Evolutionary conservation across 75 land plant species (phyloP).

Genomic region (Pseudotsuga menziesii): DNA sequence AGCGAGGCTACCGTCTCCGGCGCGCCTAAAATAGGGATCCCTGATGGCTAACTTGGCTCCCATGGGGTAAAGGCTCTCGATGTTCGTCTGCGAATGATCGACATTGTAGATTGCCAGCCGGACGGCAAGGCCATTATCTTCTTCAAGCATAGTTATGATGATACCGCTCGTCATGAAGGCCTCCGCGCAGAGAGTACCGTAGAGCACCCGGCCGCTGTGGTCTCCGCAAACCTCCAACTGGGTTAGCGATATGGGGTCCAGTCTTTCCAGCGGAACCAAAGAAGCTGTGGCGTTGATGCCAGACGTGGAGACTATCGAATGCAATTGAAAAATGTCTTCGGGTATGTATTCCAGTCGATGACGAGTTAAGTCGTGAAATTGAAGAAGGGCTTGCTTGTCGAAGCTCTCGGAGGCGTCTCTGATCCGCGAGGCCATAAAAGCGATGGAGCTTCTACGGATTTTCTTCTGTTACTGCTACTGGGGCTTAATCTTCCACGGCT

Average conservation of each 20-base stretch:
- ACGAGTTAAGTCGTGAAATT: too few relatives aligned
- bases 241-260: slow-evolving; percentile 7
- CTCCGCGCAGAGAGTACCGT: slow-evolving; percentile 27
- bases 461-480: too few relatives aligned
- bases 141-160: slow-evolving; percentile 16
- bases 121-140: not conserved
- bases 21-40: not conserved
- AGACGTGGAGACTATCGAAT: too few relatives aligned
- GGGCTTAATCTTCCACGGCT: too few relatives aligned
- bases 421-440: too few relatives aligned
- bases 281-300: too few relatives aligned
- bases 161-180: not conserved
- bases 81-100: too few relatives aligned
- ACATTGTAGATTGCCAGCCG: not conserved
- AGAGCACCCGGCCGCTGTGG: slow-evolving; percentile 25
- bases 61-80: not conserved
- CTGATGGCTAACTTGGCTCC: slow-evolving; percentile 7
- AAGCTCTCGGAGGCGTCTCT: too few relatives aligned
- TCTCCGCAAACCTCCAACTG: slow-evolving; percentile 15
- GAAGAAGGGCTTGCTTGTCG: too few relatives aligned
- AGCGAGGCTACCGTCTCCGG: not conserved
- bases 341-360: too few relatives aligned
- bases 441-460: too few relatives aligned
- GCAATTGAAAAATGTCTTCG: too few relatives aligned
- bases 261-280: not conserved